Conservation (phyloP, 2,329 filamentous ascomycete species). For the Didymellaceae sp. region DNA sequence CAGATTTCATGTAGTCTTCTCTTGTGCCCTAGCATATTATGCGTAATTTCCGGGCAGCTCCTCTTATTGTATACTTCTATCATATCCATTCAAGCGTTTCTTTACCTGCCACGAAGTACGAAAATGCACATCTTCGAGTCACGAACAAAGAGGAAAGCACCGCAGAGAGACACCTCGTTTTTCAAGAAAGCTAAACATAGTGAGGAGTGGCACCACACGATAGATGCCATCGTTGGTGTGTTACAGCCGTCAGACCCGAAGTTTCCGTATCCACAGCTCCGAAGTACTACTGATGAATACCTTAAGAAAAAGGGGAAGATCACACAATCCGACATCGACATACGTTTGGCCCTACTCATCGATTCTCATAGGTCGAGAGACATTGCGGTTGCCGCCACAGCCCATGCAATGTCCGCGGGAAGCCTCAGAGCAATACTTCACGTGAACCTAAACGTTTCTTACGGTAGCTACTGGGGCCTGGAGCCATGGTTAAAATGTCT, state of each 20-base stretch:
- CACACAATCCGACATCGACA: conserved; percentile 30
- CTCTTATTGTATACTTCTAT: neutral
- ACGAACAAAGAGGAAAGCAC: conserved; percentile 24
- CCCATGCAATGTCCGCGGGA: conserved; percentile 36
- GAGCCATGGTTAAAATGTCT: conserved; percentile 38
- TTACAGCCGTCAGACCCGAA: conserved; percentile 33
- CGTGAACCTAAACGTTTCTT: conserved; percentile 34
- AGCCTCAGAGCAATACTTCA: conserved; percentile 31
- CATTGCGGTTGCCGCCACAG: conserved; percentile 39
- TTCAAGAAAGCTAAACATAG: conserved; percentile 37
- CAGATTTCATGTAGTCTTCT: neutral
- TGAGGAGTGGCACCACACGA: conserved; percentile 38
- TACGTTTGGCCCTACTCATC: conserved; percentile 31
- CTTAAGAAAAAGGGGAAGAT: conserved; percentile 42
- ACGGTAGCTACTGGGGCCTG: conserved; percentile 38
- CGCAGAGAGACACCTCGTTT: conserved; percentile 20
- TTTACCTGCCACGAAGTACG: conserved; percentile 8
- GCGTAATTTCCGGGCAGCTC: neutral
- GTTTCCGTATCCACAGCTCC: conserved; percentile 33
- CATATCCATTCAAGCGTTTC: conserved; percentile 3
- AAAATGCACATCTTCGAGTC: conserved; percentile 17
- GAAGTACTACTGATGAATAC: conserved; percentile 36
- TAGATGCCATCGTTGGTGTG: conserved; percentile 31
- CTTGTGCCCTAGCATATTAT: neutral
- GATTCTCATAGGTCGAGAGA: conserved; percentile 29